These are phyloP conservation scores for Penicillium coffeae DNA, from an alignment of 495 filamentous ascomycete genomes.

Conservation along the genomic window DNA sequence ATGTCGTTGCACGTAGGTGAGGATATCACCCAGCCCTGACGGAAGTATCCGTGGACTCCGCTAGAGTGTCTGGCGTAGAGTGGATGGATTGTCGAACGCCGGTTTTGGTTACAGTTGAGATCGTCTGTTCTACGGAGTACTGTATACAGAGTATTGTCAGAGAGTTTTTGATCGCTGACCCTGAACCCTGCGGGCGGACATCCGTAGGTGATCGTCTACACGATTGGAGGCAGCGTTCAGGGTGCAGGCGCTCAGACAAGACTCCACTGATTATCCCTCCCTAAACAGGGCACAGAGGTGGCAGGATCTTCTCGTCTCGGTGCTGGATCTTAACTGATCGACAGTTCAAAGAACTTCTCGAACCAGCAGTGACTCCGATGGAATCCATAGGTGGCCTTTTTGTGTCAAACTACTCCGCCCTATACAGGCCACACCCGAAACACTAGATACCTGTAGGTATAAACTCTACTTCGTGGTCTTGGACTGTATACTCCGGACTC, in stretches of 20 bases:
- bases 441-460: no score
- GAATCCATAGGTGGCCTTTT: not conserved
- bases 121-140: no score
- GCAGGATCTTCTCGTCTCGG: slow-evolving; percentile 1
- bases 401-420: not conserved
- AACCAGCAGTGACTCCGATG: not conserved
- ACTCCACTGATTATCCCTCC: slow-evolving; percentile 9
- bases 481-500: no score
- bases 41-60: not conserved
- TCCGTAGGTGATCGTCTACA: slow-evolving; percentile 5
- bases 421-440: no score
- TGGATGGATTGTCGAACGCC: not conserved
- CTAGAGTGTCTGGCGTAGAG: slow-evolving; percentile 1
- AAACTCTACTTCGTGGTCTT: no score
- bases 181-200: slow-evolving; percentile 1
- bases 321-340: slow-evolving; percentile 7
- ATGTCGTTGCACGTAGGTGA: slow-evolving; percentile 20
- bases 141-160: no score
- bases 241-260: not conserved
- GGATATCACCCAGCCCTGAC: not conserved
- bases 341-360: slow-evolving; percentile 1
- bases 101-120: no score
- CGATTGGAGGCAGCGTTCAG: slow-evolving; percentile 4
- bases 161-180: no score
- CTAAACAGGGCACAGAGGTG: slow-evolving; percentile 3